These are phyloP conservation scores for Urostyla sp. DNA, from an alignment of 73 alveolate species.

Conservation along the genomic window DNA sequence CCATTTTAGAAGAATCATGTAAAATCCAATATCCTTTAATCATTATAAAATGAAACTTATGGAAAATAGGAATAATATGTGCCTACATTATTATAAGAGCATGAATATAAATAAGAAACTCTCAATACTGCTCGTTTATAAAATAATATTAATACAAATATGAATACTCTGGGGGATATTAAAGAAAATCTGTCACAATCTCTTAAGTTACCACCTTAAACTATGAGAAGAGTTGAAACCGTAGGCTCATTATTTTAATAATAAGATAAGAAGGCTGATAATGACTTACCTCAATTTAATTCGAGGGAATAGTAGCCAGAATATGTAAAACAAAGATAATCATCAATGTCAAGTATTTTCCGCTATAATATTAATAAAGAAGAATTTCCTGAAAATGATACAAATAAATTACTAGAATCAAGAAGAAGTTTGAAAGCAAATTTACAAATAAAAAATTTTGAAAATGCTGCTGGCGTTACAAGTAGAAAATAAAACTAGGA, in stretches of 20 bases:
- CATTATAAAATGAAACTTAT: too few relatives aligned
- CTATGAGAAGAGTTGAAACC: constrained; percentile 25
- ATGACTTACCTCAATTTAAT: too few relatives aligned
- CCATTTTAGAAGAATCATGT: too few relatives aligned
- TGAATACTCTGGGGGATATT: too few relatives aligned
- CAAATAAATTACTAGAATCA: constrained; percentile 2
- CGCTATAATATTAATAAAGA: neutral
- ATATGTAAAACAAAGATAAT: neutral
- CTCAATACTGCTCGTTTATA: too few relatives aligned
- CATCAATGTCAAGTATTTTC: constrained; percentile 24
- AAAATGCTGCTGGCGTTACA: constrained; percentile 10
- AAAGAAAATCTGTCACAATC: too few relatives aligned
- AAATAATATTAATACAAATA: too few relatives aligned
- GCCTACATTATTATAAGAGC: too few relatives aligned
- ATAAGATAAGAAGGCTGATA: neutral
- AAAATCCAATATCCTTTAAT: too few relatives aligned
- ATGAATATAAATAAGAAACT: too few relatives aligned
- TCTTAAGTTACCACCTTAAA: too few relatives aligned
- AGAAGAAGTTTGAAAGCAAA: constrained; percentile 20
- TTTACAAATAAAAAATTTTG: neutral
- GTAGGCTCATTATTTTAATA: neutral
- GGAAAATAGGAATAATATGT: too few relatives aligned
- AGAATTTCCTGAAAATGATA: neutral
- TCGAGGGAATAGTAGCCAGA: neutral
- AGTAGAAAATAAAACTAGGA: neutral